phyloP scores from a whole-genome alignment of 1,284 basidiomycete genomes.

The Cystobasidium slooffiae region DNA sequence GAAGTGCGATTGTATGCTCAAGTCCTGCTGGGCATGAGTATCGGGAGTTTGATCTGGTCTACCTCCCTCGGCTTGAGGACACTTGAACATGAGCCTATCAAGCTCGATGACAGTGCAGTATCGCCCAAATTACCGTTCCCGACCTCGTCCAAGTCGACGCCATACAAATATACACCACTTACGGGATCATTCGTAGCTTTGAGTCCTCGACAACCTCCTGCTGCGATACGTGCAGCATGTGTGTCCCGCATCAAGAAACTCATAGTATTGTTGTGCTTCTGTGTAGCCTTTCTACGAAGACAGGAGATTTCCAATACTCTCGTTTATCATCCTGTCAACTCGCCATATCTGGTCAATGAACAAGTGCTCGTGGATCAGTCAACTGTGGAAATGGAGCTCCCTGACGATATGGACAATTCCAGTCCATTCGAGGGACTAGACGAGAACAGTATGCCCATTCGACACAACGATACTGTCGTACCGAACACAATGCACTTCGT shows the following conservation, averaged over 20 bases:
- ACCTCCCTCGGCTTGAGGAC: neutral
- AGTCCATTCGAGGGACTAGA: neutral
- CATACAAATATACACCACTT: constrained; percentile 5
- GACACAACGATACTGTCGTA: constrained; percentile 14
- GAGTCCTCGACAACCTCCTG: constrained; percentile 11
- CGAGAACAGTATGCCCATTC: neutral
- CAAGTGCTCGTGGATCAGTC: neutral
- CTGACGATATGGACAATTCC: neutral
- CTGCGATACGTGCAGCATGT: constrained; percentile 13
- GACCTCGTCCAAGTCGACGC: neutral
- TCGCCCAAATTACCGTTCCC: constrained; percentile 28
- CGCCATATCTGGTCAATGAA: neutral
- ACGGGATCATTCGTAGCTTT: constrained; percentile 2
- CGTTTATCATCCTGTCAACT: constrained; percentile 37
- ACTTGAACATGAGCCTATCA: constrained; percentile 4
- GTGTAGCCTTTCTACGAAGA: constrained; percentile 18
- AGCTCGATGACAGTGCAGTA: neutral
- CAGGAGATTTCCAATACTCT: constrained; percentile 24
- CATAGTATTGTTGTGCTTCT: constrained; percentile 24
- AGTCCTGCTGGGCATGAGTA: constrained; percentile 8
- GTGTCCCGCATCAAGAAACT: constrained; percentile 7
- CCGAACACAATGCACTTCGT: constrained; percentile 42
- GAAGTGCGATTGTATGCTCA: constrained; percentile 22
- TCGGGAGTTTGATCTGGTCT: constrained; percentile 16
- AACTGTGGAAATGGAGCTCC: neutral